Evolutionary conservation across 768 basidiomycete species (phyloP), one percentile per base, ranked within the genome.

Genomic region (Pleurotus tuoliensis): DNA sequence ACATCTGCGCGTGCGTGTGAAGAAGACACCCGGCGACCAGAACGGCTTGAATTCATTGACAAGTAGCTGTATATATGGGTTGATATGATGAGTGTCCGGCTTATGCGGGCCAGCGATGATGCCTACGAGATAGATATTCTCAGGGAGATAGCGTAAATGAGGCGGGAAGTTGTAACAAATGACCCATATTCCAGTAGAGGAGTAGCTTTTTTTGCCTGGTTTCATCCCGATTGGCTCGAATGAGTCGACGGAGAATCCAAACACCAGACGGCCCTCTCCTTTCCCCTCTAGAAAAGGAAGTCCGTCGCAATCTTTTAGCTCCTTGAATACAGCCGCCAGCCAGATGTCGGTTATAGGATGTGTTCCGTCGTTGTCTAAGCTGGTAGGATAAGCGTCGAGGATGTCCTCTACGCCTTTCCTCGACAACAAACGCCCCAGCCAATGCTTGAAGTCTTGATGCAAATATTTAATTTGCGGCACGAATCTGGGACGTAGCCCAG

Each of bases 371-470:
- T 20, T 7, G n/a, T 9, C 5, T 24, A 4, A 44, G n/a, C 20
- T 20, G 9, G 47, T 5, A 3, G 59, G 63, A 53, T 57, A 63
- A 7, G 49, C 43, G 2, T 67, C 60, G 8, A 68, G 51, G 12
- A 62, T 46, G 8, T 66, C 62, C 41, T 69, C 67, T 13, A 70
- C 65, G 1, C 64, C 66, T 25, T 60, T 62, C 4, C 69, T 43
- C 5, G 64, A 68, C 1, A 69, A 45, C 4, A 70, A 22, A 3
- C 63, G 60, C 1, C 63, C 68, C 3, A 69, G n/a, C 68, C 69
- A 69, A 2, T 58, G 24, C 47, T 66, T 65, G 4, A 69, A 16
- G 2, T 55, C 54, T 4, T 69, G 66, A 45, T 67, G 63, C 3
- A 64, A 54, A 45, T 65, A 66, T n/a, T 44, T 63, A 0, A 44